Conservation (phyloP, 1,284 basidiomycete genomes). For the Leccinum griseonigrum region DNA sequence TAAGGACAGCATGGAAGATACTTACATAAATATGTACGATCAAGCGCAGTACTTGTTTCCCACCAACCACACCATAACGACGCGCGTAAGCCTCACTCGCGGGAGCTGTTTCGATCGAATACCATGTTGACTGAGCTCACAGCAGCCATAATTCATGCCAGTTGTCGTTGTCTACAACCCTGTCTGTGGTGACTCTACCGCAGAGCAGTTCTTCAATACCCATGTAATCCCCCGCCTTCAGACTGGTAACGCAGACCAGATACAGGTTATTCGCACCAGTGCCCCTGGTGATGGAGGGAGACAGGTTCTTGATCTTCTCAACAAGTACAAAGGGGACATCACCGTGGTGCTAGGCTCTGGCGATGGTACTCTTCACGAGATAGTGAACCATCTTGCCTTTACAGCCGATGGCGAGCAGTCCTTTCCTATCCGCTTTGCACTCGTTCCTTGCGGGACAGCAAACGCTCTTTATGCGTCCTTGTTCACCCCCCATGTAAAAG, state of each 20-base stretch:
- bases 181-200: conserved; percentile 42
- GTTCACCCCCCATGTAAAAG: conserved; percentile 40
- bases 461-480: conserved; percentile 84
- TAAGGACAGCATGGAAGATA: conserved; percentile 14
- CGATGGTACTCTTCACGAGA: conserved; percentile 89
- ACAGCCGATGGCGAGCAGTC: conserved; percentile 24
- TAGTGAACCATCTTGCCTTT: conserved; percentile 60
- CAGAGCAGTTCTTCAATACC: conserved; percentile 48
- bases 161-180: conserved; percentile 54
- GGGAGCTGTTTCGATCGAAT: not conserved
- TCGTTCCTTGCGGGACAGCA: conserved; percentile 87
- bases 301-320: conserved; percentile 46
- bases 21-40: conserved; percentile 3
- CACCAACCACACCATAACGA: not conserved
- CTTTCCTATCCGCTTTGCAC: conserved; percentile 41
- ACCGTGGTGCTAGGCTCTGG: conserved; percentile 74
- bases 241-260: conserved; percentile 29
- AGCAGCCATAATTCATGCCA: conserved; percentile 31
- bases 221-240: conserved; percentile 67
- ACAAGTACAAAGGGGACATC: conserved; percentile 30
- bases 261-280: conserved; percentile 50
- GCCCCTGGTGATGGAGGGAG: conserved; percentile 56
- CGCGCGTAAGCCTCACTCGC: conserved; percentile 8
- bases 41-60: not conserved
- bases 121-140: not conserved